These are phyloP conservation scores for Fusarium brachygibbosum DNA, from an alignment of 2,329 filamentous ascomycete species.

Conservation along the genomic window DNA sequence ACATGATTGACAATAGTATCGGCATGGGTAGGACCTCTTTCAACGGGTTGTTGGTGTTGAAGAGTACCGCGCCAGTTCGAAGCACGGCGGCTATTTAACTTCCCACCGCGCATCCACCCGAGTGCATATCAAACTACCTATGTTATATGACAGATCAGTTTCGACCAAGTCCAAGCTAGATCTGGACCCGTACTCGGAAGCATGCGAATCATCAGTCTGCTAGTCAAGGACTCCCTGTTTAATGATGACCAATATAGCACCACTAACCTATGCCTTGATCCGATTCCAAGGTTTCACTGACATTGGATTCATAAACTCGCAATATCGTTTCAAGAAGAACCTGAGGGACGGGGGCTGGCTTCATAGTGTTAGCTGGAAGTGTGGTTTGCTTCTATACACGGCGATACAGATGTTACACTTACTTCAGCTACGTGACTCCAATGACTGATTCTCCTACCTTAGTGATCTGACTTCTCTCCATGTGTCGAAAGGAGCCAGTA, in stretches of 20 bases:
- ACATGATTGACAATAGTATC: background rate
- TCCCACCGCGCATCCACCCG: conserved; percentile 3
- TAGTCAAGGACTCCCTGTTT: background rate
- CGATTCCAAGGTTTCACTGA: too few species aligned
- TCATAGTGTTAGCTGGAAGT: too few species aligned
- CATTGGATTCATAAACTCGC: too few species aligned
- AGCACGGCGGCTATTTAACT: background rate
- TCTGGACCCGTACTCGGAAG: background rate
- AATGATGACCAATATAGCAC: background rate
- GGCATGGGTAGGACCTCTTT: background rate
- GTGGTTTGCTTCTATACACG: too few species aligned
- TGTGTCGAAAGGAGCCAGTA: too few species aligned
- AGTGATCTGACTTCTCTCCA: too few species aligned
- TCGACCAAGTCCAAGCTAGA: background rate
- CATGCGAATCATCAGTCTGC: background rate
- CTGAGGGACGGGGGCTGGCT: too few species aligned
- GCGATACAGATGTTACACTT: too few species aligned
- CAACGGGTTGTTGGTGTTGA: background rate
- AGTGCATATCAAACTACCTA: background rate
- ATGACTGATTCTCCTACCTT: too few species aligned
- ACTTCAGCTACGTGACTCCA: too few species aligned
- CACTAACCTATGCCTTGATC: background rate
- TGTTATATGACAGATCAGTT: conserved; percentile 15
- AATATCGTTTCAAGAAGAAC: too few species aligned
- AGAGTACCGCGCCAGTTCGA: background rate